Percentiles rank a stretch among this genome's conserved stretches.
These are phyloP conservation scores for Scheffersomyces ergatensis DNA, from an alignment of 805 yeast species.

Conservation along the genomic window DNA sequence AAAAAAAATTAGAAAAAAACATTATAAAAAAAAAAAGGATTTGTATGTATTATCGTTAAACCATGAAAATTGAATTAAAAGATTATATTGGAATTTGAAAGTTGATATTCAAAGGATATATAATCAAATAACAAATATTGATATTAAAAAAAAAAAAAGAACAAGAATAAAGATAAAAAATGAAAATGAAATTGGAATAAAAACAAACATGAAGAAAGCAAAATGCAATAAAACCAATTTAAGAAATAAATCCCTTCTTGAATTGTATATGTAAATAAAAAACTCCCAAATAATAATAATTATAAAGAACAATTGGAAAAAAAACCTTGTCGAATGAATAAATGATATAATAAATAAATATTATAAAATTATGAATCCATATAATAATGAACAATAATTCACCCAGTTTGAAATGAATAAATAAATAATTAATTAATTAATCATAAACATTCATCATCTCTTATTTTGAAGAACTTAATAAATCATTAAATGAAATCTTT, in stretches of 20 bases:
- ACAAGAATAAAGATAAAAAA: conserved; percentile 1
- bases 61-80: too few species aligned
- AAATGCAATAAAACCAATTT: conserved; percentile 4
- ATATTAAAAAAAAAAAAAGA: conserved; percentile 7
- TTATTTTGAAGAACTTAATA: conserved; percentile 20
- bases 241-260: too few species aligned
- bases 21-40: too few species aligned
- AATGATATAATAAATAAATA: conserved; percentile 2
- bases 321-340: not conserved
- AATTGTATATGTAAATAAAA: too few species aligned
- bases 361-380: not conserved
- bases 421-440: too few species aligned
- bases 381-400: not conserved
- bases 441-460: too few species aligned
- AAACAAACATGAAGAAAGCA: not conserved
- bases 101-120: too few species aligned
- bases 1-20: too few species aligned
- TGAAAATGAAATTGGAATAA: too few species aligned
- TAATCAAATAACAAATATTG: conserved; percentile 5
- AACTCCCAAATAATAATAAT: conserved; percentile 1
- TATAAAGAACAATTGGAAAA: conserved; percentile 2
- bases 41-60: too few species aligned
- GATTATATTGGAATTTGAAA: too few species aligned
- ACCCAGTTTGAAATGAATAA: too few species aligned
- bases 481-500: conserved; percentile 39